These are phyloP conservation scores for Eleusine coracana DNA, from an alignment of 176 grass and related monocot species.

Conservation along the genomic window DNA sequence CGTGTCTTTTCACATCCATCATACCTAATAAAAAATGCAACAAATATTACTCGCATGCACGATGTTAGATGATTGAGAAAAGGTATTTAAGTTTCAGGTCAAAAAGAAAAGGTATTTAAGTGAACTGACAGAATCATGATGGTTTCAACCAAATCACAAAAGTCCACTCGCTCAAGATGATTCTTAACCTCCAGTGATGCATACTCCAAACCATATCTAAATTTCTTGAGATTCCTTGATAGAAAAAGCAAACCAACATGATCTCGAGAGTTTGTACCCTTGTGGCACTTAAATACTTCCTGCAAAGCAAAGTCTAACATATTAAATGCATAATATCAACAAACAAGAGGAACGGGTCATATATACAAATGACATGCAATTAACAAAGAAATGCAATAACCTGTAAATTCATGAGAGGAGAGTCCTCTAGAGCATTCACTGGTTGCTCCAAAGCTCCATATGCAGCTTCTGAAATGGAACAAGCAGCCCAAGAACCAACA, in stretches of 20 bases:
- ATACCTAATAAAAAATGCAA: conserved; percentile 60
- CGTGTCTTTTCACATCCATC: conserved; percentile 32
- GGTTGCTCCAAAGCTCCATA: conserved; percentile 92
- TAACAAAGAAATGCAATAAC: conserved; percentile 46
- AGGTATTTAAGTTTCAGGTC: conserved; percentile 11
- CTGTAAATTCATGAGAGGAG: conserved; percentile 84
- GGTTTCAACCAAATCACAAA: conserved; percentile 76
- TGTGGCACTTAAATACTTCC: conserved; percentile 81
- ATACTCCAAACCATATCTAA: conserved; percentile 93
- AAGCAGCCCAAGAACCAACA: conserved; percentile 82
- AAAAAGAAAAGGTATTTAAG: conserved; percentile 9
- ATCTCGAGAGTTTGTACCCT: conserved; percentile 52
- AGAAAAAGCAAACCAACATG: conserved; percentile 68
- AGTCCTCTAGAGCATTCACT: conserved; percentile 73
- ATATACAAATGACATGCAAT: neutral
- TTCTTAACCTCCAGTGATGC: conserved; percentile 78
- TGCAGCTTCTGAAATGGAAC: conserved; percentile 94
- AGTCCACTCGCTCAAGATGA: conserved; percentile 75
- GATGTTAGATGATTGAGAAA: conserved; percentile 15
- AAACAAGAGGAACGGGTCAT: neutral
- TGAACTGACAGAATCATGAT: conserved; percentile 79
- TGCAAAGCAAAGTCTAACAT: conserved; percentile 46
- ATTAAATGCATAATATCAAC: conserved; percentile 10
- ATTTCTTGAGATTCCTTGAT: conserved; percentile 60
- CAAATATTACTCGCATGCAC: conserved; percentile 25